Percentiles rank a stretch among this genome's conserved stretches.
Evolutionary conservation across 2,329 filamentous ascomycete species (phyloP).

Genomic region (Diplodia intermedia): DNA sequence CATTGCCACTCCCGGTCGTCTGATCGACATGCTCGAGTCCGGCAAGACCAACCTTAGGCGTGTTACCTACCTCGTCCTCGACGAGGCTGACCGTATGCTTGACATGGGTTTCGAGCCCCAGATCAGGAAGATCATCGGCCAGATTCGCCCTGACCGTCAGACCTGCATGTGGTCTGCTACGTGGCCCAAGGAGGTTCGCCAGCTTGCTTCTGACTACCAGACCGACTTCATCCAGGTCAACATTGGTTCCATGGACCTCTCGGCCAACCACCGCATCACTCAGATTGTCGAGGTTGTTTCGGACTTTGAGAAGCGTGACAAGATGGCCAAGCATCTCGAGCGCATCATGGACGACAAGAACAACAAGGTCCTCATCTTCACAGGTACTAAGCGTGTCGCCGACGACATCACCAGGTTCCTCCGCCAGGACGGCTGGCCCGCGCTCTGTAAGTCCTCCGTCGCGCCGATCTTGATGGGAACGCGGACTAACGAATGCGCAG

Average conservation of each 20-base stretch:
- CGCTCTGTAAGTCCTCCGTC: constrained; percentile 73
- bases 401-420: constrained; percentile 98
- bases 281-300: constrained; percentile 96
- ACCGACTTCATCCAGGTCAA: constrained; percentile 98
- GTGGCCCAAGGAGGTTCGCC: constrained; percentile 98
- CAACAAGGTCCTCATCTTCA: constrained; percentile 97
- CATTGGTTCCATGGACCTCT: constrained; percentile 93
- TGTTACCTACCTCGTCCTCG: constrained; percentile 96
- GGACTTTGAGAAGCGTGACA: constrained; percentile 96
- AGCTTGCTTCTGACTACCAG: constrained; percentile 88
- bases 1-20: constrained; percentile 95
- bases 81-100: constrained; percentile 99
- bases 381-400: constrained; percentile 83
- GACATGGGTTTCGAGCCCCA: constrained; percentile 99
- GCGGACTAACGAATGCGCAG: constrained; percentile 62
- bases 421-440: constrained; percentile 97
- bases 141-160: constrained; percentile 97
- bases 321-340: constrained; percentile 97
- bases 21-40: constrained; percentile 98
- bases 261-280: constrained; percentile 96
- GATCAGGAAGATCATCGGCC: constrained; percentile 97
- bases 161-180: constrained; percentile 99
- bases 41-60: constrained; percentile 98
- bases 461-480: constrained; percentile 1
- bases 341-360: constrained; percentile 96